Percentiles rank a stretch among this genome's conserved stretches.
These are phyloP conservation scores for Condylostoma magnum DNA, from an alignment of 169 alveolate species.

Conservation along the genomic window DNA sequence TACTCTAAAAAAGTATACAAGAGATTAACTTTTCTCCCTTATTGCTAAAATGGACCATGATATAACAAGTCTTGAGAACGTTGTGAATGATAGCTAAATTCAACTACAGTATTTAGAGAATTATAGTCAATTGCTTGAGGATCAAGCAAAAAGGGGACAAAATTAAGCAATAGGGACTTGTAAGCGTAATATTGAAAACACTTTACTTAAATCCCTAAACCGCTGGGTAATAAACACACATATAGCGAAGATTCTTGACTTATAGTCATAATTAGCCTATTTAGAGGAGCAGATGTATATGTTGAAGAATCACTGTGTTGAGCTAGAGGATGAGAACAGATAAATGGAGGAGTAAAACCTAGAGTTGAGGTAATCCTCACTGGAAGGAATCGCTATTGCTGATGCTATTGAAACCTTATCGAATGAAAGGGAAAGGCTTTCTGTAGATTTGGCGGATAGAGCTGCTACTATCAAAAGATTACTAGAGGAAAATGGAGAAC, in stretches of 20 bases:
- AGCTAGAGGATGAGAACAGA: slow-evolving; percentile 35
- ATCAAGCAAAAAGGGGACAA: slow-evolving; percentile 28
- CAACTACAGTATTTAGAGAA: slow-evolving; percentile 21
- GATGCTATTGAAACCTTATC: slow-evolving; percentile 61
- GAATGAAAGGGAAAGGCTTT: slow-evolving; percentile 49
- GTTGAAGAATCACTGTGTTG: slow-evolving; percentile 16
- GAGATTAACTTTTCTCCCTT: slow-evolving; percentile 10
- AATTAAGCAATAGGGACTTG: slow-evolving; percentile 31
- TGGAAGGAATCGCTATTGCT: slow-evolving; percentile 67
- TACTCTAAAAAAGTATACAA: background rate
- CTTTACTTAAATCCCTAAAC: slow-evolving; percentile 29
- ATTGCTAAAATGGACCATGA: slow-evolving; percentile 13
- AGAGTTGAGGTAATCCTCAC: slow-evolving; percentile 56
- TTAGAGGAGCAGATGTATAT: slow-evolving; percentile 8
- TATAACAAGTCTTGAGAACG: slow-evolving; percentile 15
- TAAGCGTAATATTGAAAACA: slow-evolving; percentile 15
- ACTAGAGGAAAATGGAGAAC: slow-evolving; percentile 48
- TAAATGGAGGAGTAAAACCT: slow-evolving; percentile 40
- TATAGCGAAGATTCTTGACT: background rate
- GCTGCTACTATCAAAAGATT: slow-evolving; percentile 53
- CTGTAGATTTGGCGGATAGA: slow-evolving; percentile 42
- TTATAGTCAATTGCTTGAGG: slow-evolving; percentile 30
- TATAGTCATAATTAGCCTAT: background rate
- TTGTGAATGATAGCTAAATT: background rate
- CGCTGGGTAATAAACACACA: slow-evolving; percentile 5